These are phyloP conservation scores for Mycena crocata DNA, from an alignment of 768 basidiomycete species.

Conservation along the genomic window DNA sequence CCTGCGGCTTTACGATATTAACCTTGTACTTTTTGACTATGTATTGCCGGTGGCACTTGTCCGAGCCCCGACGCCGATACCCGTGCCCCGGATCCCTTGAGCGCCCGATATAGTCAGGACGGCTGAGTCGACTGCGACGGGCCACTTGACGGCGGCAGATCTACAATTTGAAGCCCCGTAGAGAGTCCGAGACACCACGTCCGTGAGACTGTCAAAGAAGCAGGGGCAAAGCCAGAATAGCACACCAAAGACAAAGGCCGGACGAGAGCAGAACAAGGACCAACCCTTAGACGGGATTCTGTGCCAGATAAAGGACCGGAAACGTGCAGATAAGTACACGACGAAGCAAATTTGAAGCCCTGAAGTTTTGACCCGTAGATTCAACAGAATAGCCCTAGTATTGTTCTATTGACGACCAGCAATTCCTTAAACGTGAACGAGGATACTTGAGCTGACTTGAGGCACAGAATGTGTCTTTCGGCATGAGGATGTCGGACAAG, in stretches of 20 bases:
- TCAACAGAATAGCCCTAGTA: no score
- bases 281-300: neutral
- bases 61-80: constrained; percentile 11
- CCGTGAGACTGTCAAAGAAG: constrained; percentile 2
- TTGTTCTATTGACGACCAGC: no score
- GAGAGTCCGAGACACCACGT: neutral
- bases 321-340: no score
- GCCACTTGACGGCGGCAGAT: constrained; percentile 19
- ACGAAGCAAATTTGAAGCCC: no score
- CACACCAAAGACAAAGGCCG: neutral
- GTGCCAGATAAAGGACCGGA: constrained; percentile 1
- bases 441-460: no score
- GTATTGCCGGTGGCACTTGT: constrained; percentile 26
- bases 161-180: neutral
- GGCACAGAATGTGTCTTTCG: no score
- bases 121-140: neutral
- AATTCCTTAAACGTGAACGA: no score
- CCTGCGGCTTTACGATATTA: constrained; percentile 30
- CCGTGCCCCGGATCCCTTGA: neutral
- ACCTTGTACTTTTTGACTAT: constrained; percentile 23
- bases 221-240: constrained; percentile 1
- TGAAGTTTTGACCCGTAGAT: no score
- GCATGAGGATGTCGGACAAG: neutral
- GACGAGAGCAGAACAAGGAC: neutral
- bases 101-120: neutral